These are phyloP conservation scores for Oemleria cerasiformis DNA, from an alignment of 306 rosid species.

Conservation along the genomic window DNA sequence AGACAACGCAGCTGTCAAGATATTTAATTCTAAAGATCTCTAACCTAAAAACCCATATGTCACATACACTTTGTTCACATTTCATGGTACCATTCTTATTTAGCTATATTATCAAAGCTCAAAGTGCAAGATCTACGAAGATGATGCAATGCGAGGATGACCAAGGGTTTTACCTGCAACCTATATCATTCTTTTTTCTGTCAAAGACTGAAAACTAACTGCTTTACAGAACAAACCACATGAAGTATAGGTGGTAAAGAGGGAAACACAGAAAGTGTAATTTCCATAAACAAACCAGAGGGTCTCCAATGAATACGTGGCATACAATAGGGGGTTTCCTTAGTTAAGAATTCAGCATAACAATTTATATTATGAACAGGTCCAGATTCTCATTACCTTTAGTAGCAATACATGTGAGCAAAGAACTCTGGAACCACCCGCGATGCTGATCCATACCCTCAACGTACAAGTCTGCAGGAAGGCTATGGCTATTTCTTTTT, in stretches of 20 bases:
- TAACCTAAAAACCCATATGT: not conserved
- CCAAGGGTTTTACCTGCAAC: not conserved
- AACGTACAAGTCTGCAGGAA: constrained; percentile 93
- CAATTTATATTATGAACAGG: not conserved
- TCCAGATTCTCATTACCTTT: constrained; percentile 53
- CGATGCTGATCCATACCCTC: constrained; percentile 99
- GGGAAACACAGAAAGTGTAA: not conserved
- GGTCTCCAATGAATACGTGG: not conserved
- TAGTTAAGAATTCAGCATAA: not conserved
- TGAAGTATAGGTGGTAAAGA: not conserved
- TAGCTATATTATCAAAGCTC: not conserved
- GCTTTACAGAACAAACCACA: constrained; percentile 5
- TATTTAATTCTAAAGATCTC: not conserved
- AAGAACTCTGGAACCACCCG: constrained; percentile 99
- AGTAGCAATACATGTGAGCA: constrained; percentile 87
- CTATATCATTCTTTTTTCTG: not conserved
- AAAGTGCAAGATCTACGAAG: not conserved
- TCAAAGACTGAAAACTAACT: not conserved
- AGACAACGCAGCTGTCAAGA: not conserved
- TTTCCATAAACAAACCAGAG: not conserved
- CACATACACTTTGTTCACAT: not conserved
- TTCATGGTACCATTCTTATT: not conserved
- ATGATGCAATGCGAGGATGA: constrained; percentile 1
- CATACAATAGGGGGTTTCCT: too few relatives aligned
- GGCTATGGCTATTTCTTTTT: constrained; percentile 56